Evolutionary conservation across 208 protist genomes (phyloP).

Genomic region (Crithidia bombi): DNA sequence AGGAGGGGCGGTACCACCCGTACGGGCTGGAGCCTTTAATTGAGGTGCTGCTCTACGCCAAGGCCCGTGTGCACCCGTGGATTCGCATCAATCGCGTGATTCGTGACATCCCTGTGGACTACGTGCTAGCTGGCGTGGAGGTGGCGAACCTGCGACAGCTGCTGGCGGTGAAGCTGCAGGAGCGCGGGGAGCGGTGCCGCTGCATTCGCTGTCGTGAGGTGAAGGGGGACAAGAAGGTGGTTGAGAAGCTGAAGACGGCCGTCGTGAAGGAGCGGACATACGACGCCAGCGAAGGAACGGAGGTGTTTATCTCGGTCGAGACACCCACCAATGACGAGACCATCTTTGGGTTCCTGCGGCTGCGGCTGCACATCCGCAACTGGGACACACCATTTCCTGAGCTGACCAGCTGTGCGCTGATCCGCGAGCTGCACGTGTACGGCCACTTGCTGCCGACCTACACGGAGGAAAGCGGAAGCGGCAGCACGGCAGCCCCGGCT

Average conservation of each 20-base stretch:
- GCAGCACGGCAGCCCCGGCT: slow-evolving; percentile 36
- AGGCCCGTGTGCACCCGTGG: slow-evolving; percentile 98
- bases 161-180: slow-evolving; percentile 88
- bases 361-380: slow-evolving; percentile 70
- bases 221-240: slow-evolving; percentile 65
- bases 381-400: slow-evolving; percentile 96
- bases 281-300: slow-evolving; percentile 71
- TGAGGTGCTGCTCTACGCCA: slow-evolving; percentile 95
- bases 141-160: slow-evolving; percentile 97
- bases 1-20: slow-evolving; percentile 93
- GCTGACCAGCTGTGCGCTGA: slow-evolving; percentile 90
- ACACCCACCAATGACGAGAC: slow-evolving; percentile 54
- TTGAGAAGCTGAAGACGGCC: slow-evolving; percentile 49
- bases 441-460: slow-evolving; percentile 76
- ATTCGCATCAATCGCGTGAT: slow-evolving; percentile 98
- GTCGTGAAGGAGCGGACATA: slow-evolving; percentile 64
- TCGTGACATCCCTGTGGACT: slow-evolving; percentile 98
- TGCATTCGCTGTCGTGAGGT: slow-evolving; percentile 96
- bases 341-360: slow-evolving; percentile 84
- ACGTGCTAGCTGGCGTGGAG: slow-evolving; percentile 97
- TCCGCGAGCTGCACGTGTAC: slow-evolving; percentile 98
- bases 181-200: slow-evolving; percentile 88
- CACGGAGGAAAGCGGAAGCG: slow-evolving; percentile 4
- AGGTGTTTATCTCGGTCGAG: slow-evolving; percentile 85
- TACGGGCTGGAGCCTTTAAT: slow-evolving; percentile 93